Base-by-base conservation (phyloP, 2,329 filamentous ascomycete species). In the Gyromitra esculenta region DNA sequence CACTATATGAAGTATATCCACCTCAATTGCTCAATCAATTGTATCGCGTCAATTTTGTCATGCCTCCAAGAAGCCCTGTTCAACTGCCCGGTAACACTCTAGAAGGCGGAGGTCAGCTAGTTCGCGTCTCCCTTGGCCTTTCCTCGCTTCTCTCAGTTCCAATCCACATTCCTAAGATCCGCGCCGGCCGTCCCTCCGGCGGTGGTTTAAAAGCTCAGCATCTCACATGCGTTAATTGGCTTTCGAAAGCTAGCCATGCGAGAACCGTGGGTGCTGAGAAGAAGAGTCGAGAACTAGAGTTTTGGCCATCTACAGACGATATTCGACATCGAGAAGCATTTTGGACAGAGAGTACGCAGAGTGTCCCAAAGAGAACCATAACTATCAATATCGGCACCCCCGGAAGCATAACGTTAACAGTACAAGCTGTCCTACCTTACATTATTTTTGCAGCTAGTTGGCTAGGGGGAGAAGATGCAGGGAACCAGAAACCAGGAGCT, bases 201-300 rank as follows among this genome's bases (percentile, higher is more conserved):
- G 81, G 82, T 88, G 89, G 89, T 35, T 84, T 91, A 41, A 90
- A 89, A 80, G 85, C 85, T 0, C 89, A 91, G 79, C 89, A 91
- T 78, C 86, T 89, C 37, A 84, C 88, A 0, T 85, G 87, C 1
- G 86, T 91, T 7, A 82, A 85, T 75, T 89, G 85, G 82, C 85
- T 90, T 0, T 87, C 87, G 3, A 82, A 85, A 5, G 86, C 84
- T 1, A 89, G 87, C 0, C 82, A 83, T 1, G 88, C 88, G 3
- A 82, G 31, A 43, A 73, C 52, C 9, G 21, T 54, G 15, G 68
- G 67, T 13, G 67, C 67, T 2, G 9, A 41, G n/a, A 76, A 66
- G 13, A 60, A 64, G 8, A 60, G 67, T 35, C n/a, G 7, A 13
- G 59, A 73, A 3, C 39, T 76, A 11, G 50, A 65, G 4, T 73